These are phyloP conservation scores for Papilionanthe hybrid DNA, from an alignment of 116 monocot species.

Conservation along the genomic window DNA sequence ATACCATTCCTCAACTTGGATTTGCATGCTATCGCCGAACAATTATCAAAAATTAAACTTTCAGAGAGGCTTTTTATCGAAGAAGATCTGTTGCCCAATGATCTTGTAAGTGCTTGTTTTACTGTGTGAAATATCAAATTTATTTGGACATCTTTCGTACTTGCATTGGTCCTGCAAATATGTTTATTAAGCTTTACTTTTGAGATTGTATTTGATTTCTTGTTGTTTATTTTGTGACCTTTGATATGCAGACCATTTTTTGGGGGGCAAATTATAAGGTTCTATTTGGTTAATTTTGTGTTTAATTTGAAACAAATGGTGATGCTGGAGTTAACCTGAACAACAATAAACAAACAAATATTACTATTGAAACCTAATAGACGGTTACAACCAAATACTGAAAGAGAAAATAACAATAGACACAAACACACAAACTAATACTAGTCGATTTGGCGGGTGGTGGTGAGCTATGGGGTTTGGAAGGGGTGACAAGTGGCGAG, in stretches of 20 bases:
- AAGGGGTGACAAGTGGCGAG: too few species aligned
- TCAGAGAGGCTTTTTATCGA: slow-evolving; percentile 85
- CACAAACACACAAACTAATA: too few species aligned
- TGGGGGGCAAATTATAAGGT: neutral
- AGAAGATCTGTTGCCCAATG: slow-evolving; percentile 55
- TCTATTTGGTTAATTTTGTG: neutral
- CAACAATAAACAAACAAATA: too few species aligned
- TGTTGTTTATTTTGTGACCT: neutral
- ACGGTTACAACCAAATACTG: too few species aligned
- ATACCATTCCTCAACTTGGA: slow-evolving; percentile 81
- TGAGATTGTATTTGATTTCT: neutral
- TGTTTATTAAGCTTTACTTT: neutral
- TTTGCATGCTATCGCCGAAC: slow-evolving; percentile 60
- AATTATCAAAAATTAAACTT: slow-evolving; percentile 64
- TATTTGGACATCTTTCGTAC: neutral
- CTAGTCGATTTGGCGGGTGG: too few species aligned
- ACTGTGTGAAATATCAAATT: neutral
- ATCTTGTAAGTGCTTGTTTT: slow-evolving; percentile 37
- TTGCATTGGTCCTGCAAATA: neutral
- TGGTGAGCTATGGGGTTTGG: too few species aligned
- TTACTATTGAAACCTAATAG: too few species aligned
- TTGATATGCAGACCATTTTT: neutral
- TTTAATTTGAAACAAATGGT: neutral
- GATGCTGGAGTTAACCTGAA: too few species aligned
- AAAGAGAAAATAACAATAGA: too few species aligned